Evolutionary conservation across 2,329 filamentous ascomycete genomes (phyloP).

Genomic region (Cadophora sp.): DNA sequence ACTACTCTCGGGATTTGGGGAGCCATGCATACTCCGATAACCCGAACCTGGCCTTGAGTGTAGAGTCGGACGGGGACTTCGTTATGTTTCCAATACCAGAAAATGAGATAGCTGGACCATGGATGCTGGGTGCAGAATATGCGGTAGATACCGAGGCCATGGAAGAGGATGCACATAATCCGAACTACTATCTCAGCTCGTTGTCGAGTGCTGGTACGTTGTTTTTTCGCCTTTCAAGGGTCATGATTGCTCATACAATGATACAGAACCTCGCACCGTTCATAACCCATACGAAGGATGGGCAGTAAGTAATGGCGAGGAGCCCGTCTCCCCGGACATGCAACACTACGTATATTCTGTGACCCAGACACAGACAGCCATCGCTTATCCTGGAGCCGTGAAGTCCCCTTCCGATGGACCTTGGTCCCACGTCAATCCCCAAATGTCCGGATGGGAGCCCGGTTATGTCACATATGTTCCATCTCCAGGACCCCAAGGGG

Average conservation of each 20-base stretch:
- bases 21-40: constrained; percentile 16
- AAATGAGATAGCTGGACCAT: not conserved
- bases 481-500: constrained; percentile 30
- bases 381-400: constrained; percentile 11
- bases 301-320: not conserved
- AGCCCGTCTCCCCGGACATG: constrained; percentile 7
- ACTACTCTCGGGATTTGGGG: not conserved
- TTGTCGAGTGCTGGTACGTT: constrained; percentile 23
- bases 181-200: not conserved
- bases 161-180: not conserved
- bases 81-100: constrained; percentile 2
- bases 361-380: constrained; percentile 5
- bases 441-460: constrained; percentile 23
- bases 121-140: not conserved
- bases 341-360: constrained; percentile 19
- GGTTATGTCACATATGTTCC: constrained; percentile 29
- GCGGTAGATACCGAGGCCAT: not conserved
- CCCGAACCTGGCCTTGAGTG: constrained; percentile 5
- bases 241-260: not conserved
- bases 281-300: constrained; percentile 14
- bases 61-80: not conserved
- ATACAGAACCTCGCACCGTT: constrained; percentile 20
- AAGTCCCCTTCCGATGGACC: constrained; percentile 25
- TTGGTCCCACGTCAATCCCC: constrained; percentile 33
- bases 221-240: not conserved